Base-by-base conservation (phyloP, 371 early-diverging fungal genomes). In the Mortierella sp. region DNA sequence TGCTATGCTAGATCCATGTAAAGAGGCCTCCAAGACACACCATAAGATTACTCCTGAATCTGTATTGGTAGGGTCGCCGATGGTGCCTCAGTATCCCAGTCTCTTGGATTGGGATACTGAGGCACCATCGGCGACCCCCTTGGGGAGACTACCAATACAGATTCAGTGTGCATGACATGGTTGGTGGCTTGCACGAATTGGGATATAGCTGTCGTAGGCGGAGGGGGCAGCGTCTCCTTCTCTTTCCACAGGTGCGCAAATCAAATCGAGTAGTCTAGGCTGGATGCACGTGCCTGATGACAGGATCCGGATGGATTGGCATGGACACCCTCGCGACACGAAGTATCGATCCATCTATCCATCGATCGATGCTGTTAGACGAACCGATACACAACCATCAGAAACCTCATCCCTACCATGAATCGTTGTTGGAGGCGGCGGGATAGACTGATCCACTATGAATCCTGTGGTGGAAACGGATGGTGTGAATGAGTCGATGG, bases 171-270 rank as follows among this genome's bases (percentile, higher is more conserved):
- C 34, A 34, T 34, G 34, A 7, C 34, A 34, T 34, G 34, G 34
- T 7, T 4, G 7, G 19, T 54, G 54, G 54, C 54, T 54, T 54
- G 19, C 48, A 6, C 45, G 16, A 10, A 22, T 6, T 47, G 12
- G 13, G 31, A 27, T 51, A 29, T 19, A 43, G 19, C 8, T 9
- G 19, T n/a, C 9, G 5, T 5, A 16, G n/a, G 16, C n/a, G 9
- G 40, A 17, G 40, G 12, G 40, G 14, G 21, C 7, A 16, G 21
- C 28, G 21, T 56, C 57, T 48, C 64, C 64, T 54, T 56, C 64
- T 63, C 64, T 63, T 63, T 63, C 56, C 64, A 56, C 64, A 63
- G 64, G 64, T 63, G 64, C 57, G 64, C 64, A 56, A 51, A 51
- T 41, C 50, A 48, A 22, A 48, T 48, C 49, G 37, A 48, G 57